phyloP scores from a whole-genome alignment of 768 basidiomycete genomes.

The Basidioascus undulatus region DNA sequence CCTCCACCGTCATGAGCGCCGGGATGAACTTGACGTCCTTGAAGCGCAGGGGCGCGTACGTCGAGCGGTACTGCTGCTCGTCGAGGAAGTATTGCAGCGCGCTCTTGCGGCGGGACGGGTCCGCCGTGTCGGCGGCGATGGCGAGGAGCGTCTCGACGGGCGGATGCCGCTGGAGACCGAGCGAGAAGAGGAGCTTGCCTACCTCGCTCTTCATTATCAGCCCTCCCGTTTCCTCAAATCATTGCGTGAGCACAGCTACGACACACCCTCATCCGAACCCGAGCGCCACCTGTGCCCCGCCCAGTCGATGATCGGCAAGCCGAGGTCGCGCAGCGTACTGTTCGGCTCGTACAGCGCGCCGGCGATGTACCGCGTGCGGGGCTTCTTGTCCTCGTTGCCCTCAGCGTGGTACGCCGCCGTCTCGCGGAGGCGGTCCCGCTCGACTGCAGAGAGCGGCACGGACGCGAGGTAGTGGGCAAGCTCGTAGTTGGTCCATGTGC shows the following conservation, averaged over 20 bases:
- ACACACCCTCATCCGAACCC: conserved; percentile 61
- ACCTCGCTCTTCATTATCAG: background rate
- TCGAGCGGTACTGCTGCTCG: conserved; percentile 29
- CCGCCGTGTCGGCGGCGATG: conserved; percentile 34
- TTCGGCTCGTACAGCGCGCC: conserved; percentile 64
- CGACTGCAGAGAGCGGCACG: no score
- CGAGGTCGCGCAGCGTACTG: conserved; percentile 41
- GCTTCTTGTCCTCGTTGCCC: conserved; percentile 17
- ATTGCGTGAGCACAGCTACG: background rate
- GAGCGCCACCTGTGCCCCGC: conserved; percentile 50
- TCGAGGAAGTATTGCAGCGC: conserved; percentile 68
- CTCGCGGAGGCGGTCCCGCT: no score
- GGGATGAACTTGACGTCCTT: conserved; percentile 14
- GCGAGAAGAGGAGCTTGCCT: conserved; percentile 14
- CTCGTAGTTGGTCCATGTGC: conserved; percentile 21
- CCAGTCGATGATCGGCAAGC: conserved; percentile 74
- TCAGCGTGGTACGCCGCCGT: conserved; percentile 7
- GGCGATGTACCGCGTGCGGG: conserved; percentile 37
- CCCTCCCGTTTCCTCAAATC: background rate
- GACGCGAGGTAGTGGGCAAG: no score
- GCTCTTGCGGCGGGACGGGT: conserved; percentile 26
- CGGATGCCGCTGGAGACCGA: conserved; percentile 32
- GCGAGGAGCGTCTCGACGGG: conserved; percentile 38
- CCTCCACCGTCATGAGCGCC: conserved; percentile 34
- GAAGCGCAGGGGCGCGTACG: conserved; percentile 7